These are phyloP conservation scores for Nakaseomyces delphensis DNA, from an alignment of 1,139 yeast genomes.

Conservation along the genomic window DNA sequence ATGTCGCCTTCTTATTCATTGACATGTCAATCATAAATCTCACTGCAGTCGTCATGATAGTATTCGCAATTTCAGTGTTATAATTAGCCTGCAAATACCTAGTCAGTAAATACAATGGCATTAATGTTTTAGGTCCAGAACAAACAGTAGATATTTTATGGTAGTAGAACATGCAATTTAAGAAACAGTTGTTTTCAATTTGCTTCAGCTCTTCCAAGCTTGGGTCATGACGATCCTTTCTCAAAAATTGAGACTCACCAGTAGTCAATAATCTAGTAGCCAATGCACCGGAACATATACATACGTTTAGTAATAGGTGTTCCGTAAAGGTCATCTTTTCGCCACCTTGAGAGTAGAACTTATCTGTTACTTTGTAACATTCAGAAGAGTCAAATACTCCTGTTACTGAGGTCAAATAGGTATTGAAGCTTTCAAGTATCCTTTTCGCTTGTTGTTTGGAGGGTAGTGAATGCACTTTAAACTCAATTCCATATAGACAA, in stretches of 20 bases:
- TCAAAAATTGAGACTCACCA: constrained; percentile 14
- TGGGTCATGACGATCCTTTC: constrained; percentile 20
- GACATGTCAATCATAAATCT: constrained; percentile 24
- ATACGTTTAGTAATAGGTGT: constrained; percentile 20
- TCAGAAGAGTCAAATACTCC: constrained; percentile 17
- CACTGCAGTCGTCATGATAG: constrained; percentile 21
- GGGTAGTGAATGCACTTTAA: constrained; percentile 19
- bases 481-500: constrained; percentile 11
- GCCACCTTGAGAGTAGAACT: constrained; percentile 14
- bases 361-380: constrained; percentile 15
- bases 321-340: constrained; percentile 22
- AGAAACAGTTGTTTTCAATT: constrained; percentile 21
- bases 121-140: constrained; percentile 20
- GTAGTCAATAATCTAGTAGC: constrained; percentile 13
- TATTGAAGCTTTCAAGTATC: constrained; percentile 18
- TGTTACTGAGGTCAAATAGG: constrained; percentile 16
- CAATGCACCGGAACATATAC: constrained; percentile 21
- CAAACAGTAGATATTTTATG: constrained; percentile 21
- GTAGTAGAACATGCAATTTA: constrained; percentile 24
- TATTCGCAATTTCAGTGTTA: constrained; percentile 21
- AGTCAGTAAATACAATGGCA: constrained; percentile 20
- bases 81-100: constrained; percentile 18
- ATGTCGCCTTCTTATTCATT: constrained; percentile 16
- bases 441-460: constrained; percentile 19
- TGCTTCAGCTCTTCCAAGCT: constrained; percentile 15